phyloP scores from a whole-genome alignment of 768 basidiomycete species.

The Naganishia onofrii region DNA sequence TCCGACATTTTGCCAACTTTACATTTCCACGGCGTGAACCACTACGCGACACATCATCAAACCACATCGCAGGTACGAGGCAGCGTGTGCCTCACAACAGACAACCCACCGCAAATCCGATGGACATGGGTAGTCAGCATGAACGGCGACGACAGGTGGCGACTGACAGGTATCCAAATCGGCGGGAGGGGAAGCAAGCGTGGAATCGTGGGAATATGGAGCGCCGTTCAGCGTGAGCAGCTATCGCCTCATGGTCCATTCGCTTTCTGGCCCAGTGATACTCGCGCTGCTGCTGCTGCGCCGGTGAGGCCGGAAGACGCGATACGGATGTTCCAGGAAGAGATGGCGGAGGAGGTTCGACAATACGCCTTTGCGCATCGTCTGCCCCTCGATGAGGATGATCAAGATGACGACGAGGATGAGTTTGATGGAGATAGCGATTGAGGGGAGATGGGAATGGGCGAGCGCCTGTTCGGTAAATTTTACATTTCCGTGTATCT shows the following conservation, averaged over 20 bases:
- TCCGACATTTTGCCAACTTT: conserved; percentile 41
- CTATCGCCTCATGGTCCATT: conserved; percentile 13
- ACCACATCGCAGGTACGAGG: conserved; percentile 39
- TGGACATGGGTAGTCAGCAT: conserved; percentile 49
- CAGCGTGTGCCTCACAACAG: conserved; percentile 42
- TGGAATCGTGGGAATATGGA: conserved; percentile 39
- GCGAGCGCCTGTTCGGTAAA: too few species aligned
- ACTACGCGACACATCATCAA: conserved; percentile 29
- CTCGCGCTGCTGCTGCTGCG: neutral
- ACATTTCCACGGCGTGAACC: conserved; percentile 39
- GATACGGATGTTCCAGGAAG: conserved; percentile 1
- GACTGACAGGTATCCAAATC: conserved; percentile 46
- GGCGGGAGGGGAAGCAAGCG: conserved; percentile 45
- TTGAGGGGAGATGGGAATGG: too few species aligned
- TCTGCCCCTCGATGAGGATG: neutral
- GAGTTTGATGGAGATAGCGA: neutral
- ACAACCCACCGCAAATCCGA: conserved; percentile 47
- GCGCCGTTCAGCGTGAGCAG: conserved; percentile 13
- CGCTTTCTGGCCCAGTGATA: conserved; percentile 2
- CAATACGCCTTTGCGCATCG: neutral
- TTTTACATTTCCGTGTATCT: too few species aligned
- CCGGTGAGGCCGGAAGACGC: conserved; percentile 12
- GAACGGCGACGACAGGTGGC: conserved; percentile 48
- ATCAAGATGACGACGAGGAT: neutral
- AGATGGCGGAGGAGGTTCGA: conserved; percentile 4